phyloP scores from a whole-genome alignment of 257 asterid genomes.

The Solanum corneliomulleri region DNA sequence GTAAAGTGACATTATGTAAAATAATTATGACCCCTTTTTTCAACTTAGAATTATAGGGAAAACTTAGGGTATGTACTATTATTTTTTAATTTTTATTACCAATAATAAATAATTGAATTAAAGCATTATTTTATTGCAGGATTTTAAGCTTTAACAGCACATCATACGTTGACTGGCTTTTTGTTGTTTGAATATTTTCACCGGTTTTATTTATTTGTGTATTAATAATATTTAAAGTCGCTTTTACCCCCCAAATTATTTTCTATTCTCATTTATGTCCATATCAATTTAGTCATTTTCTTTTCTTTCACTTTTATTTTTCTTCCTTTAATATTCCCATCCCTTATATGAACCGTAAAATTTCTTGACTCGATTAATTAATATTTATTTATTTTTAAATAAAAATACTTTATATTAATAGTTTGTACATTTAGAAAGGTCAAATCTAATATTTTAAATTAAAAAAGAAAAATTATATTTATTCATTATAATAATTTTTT shows the following conservation, averaged over 20 bases:
- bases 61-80: not conserved
- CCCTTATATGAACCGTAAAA: not conserved
- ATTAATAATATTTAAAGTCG: not conserved
- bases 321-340: not conserved
- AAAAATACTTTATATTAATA: fast-evolving
- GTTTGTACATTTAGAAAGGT: not conserved
- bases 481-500: not conserved
- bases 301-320: not conserved
- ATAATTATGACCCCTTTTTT: not conserved
- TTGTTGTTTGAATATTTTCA: not conserved
- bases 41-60: not conserved
- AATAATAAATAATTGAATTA: not conserved
- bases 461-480: not conserved
- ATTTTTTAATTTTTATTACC: not conserved
- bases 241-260: not conserved
- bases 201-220: not conserved
- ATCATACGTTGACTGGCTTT: constrained; percentile 11
- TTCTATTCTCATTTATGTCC: not conserved
- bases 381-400: not conserved
- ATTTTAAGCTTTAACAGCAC: constrained; percentile 18
- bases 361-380: not conserved
- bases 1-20: not conserved
- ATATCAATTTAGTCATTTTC: not conserved
- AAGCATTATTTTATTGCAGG: constrained; percentile 3
- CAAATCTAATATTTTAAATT: fast-evolving